Evolutionary conservation across 345 rosid genomes (phyloP), one percentile per base, ranked within the genome.

Genomic region (Draba incana): DNA sequence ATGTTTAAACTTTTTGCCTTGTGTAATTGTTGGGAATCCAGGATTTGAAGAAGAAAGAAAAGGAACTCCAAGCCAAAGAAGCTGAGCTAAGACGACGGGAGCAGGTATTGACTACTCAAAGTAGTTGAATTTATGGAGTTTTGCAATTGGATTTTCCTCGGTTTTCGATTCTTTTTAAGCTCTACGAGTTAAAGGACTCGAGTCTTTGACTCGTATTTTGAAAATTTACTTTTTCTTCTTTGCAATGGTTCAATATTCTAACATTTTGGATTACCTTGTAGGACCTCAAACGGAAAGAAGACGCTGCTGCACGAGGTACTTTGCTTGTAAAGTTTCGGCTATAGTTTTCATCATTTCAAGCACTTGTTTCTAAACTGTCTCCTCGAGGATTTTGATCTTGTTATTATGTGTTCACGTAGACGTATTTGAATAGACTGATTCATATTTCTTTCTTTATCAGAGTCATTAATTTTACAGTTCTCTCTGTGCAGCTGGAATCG

Each of bases 41-140:
- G 99, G 90, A 88, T 81, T 79, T 89, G 76, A 92, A 82, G 72
- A 83, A 83, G 70, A 95, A 86, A 77, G 98, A 95, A 74, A 95
- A 81, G 70, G 99, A 95, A 77, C 98, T 95, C 56, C 96, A 89
- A 69, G 96, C 97, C 74, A 95, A 92, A 86, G 99, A 95, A 83
- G 75, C 94, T 80, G 98, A 92, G 57, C 77, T 92, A 77, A 86
- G 76, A 86, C 86, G 81, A 76, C 77, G 96, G 65, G 98, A 95
- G 81, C 92, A 89, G 96, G 99, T 92, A 69, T 65, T 75, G 14
- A 13, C 50, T 55, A 43, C 65, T 47, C 31, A 46, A 10, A 51
- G 8, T 70, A 44, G 46, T 50, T 65, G 20, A 37, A 14, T 39
- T 10, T n/a, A 48, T 35, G 10, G 14, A 57, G 10, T 45, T 68